Evolutionary conservation across 352 stramenopile genomes (phyloP), one percentile per base, ranked within the genome.

Genomic region (Phytophthora foliorum): DNA sequence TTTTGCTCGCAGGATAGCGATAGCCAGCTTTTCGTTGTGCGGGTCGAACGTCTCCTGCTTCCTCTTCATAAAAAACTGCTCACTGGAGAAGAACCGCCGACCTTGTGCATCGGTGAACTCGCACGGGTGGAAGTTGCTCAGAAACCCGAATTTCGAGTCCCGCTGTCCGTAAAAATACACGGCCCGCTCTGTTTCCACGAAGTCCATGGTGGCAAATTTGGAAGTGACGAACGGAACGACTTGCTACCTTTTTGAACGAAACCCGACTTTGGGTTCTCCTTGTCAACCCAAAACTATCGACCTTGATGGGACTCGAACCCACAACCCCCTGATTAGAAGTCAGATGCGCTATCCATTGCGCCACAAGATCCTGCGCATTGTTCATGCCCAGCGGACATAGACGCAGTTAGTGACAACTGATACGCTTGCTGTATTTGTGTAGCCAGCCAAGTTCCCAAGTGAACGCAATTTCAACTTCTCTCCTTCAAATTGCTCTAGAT

Each of bases 1-100:
- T 53, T 84, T 90, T 29, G 81, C 79, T 25, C 69, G 72, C 5
- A 90, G 50, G 17, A 91, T 84, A 10, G 74, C 64, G 25, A 80
- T n/a, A 1, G 81, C 81, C 29, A 90, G 45, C 17, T 50, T 1
- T 1, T 63, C 38, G 21, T 91, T 91, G 1, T 72, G 42, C 1
- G 71, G 71, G 36, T 91, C 83, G 52, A 90, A 91, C 21, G 74
- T 66, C 44, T 91, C 83, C 61, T 91, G 83, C 68, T 91, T 91
- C 22, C 67, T 53, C 81, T 91, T 91, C 80, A 90, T 90, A 39
- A 91, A 90, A 50, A 62, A 88, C 75, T 91, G 83, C 57, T 91
- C 83, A 38, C 81, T 90, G n/a, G 83, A 91, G 62, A 79, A 84
- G 62, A 77, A 90, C 2, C 52, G 71, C 9, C 62, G 56, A 1